Evolutionary conservation across 2,329 filamentous ascomycete species (phyloP).

Genomic region (Nemania diffusa): DNA sequence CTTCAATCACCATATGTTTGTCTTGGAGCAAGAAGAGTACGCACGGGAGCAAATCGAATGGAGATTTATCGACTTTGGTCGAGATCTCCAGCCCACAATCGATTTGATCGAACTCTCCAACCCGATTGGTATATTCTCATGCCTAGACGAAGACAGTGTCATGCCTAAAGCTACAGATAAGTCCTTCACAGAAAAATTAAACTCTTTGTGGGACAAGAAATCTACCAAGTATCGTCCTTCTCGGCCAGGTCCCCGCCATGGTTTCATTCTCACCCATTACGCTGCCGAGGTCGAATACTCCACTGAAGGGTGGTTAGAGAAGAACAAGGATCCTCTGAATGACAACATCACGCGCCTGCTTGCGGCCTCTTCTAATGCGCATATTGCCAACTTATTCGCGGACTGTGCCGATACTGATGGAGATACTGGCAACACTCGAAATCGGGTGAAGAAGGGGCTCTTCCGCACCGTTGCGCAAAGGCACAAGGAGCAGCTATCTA

Average conservation of each 20-base stretch:
- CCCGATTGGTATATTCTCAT: constrained; percentile 98
- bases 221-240: constrained; percentile 92
- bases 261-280: constrained; percentile 96
- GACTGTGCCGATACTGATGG: constrained; percentile 90
- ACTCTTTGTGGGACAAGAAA: constrained; percentile 96
- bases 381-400: constrained; percentile 84
- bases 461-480: constrained; percentile 97
- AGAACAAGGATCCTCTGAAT: constrained; percentile 98
- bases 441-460: constrained; percentile 93
- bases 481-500: constrained; percentile 99
- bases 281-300: constrained; percentile 98
- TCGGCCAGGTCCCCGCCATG: constrained; percentile 76
- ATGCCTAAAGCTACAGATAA: constrained; percentile 99
- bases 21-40: constrained; percentile 98
- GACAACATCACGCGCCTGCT: constrained; percentile 95
- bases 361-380: constrained; percentile 81
- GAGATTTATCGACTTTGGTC: constrained; percentile 99
- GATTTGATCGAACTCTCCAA: constrained; percentile 96
- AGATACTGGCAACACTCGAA: constrained; percentile 72
- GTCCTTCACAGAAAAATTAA: constrained; percentile 97
- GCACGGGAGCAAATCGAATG: constrained; percentile 97
- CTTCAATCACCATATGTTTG: constrained; percentile 99
- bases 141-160: constrained; percentile 95
- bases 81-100: constrained; percentile 96
- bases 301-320: constrained; percentile 94